Conservation (phyloP, 192 early-diverging fungal genomes). For the Gigaspora rosea region DNA sequence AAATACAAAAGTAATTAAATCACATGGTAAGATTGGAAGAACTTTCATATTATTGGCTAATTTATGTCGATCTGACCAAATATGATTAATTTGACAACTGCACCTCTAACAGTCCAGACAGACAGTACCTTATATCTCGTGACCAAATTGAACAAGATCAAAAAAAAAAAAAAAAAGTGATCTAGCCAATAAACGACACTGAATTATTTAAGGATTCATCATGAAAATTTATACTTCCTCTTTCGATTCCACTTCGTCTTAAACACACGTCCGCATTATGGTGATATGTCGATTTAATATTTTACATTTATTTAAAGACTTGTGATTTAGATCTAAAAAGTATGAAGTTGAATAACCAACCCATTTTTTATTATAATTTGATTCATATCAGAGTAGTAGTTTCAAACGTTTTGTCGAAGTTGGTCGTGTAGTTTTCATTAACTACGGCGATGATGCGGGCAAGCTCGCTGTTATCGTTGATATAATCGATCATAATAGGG, state of each 20-base stretch:
- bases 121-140: too few species aligned
- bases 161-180: too few species aligned
- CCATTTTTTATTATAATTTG: conserved; percentile 2
- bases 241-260: conserved; percentile 9
- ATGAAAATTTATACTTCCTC: not conserved
- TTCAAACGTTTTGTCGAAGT: conserved; percentile 96
- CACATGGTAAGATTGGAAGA: too few species aligned
- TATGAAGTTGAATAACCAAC: not conserved
- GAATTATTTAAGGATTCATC: not conserved
- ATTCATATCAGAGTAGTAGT: conserved; percentile 47
- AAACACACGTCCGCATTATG: not conserved
- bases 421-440: conserved; percentile 97
- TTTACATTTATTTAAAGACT: not conserved
- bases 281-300: not conserved
- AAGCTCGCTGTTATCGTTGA: conserved; percentile 99
- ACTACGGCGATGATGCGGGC: conserved; percentile 90
- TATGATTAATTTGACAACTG: too few species aligned
- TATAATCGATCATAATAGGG: conserved; percentile 99
- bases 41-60: too few species aligned
- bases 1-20: too few species aligned
- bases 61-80: too few species aligned
- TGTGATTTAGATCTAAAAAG: not conserved
- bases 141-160: too few species aligned
- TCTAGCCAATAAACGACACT: too few species aligned
- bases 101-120: too few species aligned